phyloP scores from a whole-genome alignment of 2,329 filamentous ascomycete species.

The Elsinoe fawcettii region DNA sequence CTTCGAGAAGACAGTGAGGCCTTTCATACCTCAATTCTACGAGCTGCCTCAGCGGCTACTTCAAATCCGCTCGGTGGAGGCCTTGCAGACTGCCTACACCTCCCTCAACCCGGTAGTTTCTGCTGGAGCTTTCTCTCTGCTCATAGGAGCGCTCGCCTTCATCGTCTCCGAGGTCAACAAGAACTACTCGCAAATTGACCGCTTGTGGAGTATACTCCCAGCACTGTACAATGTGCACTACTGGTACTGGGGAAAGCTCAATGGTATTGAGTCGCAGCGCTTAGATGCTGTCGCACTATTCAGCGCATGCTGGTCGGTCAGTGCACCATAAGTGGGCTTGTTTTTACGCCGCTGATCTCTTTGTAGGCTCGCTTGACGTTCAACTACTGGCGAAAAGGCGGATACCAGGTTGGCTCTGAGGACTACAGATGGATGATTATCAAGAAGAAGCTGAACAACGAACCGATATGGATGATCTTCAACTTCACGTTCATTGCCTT shows the following conservation, averaged over 20 bases:
- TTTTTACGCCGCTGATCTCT: neutral
- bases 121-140: conserved; percentile 62
- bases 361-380: conserved; percentile 69
- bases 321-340: neutral
- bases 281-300: conserved; percentile 66
- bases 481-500: conserved; percentile 86
- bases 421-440: conserved; percentile 90
- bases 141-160: conserved; percentile 64
- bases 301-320: conserved; percentile 57
- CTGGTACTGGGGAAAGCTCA: conserved; percentile 69
- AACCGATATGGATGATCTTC: conserved; percentile 65
- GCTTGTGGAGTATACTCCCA: conserved; percentile 83
- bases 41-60: conserved; percentile 39
- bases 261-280: conserved; percentile 60
- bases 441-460: conserved; percentile 53
- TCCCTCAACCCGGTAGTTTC: conserved; percentile 80
- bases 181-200: conserved; percentile 96
- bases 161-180: conserved; percentile 74
- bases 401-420: conserved; percentile 80
- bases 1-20: conserved; percentile 65
- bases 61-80: conserved; percentile 51
- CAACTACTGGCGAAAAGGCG: conserved; percentile 95
- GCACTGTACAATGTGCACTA: conserved; percentile 82
- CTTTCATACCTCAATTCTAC: conserved; percentile 62
- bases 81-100: conserved; percentile 64